phyloP scores from a whole-genome alignment of 352 stramenopile species.

The Globisporangium polare region DNA sequence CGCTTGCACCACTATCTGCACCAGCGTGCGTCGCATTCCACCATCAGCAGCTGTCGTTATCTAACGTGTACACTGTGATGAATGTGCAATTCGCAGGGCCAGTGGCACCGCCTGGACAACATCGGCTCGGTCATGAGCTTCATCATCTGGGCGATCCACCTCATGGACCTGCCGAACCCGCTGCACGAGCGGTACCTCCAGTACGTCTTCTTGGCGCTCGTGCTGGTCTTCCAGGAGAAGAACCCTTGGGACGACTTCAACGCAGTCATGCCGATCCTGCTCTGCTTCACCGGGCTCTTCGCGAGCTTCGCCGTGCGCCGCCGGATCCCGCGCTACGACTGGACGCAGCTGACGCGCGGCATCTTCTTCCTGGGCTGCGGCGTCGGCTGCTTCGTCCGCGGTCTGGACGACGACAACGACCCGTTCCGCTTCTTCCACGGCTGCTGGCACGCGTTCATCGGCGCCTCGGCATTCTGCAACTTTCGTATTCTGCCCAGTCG shows the following conservation, averaged over 20 bases:
- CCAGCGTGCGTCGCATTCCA: too few relatives aligned
- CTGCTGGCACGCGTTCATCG: conserved; percentile 77
- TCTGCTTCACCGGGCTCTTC: conserved; percentile 42
- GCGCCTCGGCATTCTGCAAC: conserved; percentile 69
- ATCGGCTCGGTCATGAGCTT: conserved; percentile 85
- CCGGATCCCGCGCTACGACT: conserved; percentile 52
- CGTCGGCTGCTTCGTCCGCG: conserved; percentile 55
- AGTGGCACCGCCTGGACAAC: conserved; percentile 82
- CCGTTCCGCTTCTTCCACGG: conserved; percentile 81
- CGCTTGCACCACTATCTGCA: too few relatives aligned
- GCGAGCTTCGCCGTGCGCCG: conserved; percentile 33
- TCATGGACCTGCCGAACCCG: conserved; percentile 58
- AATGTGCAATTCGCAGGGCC: conserved; percentile 28
- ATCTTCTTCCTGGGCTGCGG: conserved; percentile 43
- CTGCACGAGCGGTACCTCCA: conserved; percentile 52
- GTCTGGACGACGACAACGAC: conserved; percentile 68
- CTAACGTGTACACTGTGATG: neutral
- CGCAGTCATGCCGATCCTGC: conserved; percentile 39
- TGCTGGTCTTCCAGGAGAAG: conserved; percentile 73
- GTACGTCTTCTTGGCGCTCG: conserved; percentile 59
- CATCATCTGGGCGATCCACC: conserved; percentile 66
- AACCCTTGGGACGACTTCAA: conserved; percentile 74
- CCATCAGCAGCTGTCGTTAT: neutral
- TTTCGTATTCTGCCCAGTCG: conserved; percentile 47
- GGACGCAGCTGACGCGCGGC: conserved; percentile 39